Conservation (phyloP, 2,329 filamentous ascomycete genomes). For the Diaporthe velutina region DNA sequence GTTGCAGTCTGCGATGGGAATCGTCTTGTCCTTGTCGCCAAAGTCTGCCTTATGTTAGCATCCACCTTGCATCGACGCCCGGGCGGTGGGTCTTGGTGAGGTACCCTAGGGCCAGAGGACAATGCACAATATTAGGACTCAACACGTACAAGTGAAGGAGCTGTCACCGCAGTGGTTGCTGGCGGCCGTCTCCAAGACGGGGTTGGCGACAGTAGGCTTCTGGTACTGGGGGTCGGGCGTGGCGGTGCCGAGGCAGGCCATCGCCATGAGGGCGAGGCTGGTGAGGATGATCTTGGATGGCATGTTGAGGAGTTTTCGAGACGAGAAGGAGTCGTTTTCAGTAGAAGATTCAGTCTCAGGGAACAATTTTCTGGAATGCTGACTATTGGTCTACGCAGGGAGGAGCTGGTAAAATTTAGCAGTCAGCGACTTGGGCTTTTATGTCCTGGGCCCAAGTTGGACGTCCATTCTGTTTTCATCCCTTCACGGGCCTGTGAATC, state of each 20-base stretch:
- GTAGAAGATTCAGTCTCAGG: neutral
- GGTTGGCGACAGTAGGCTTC: slow-evolving; percentile 4
- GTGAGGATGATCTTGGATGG: neutral
- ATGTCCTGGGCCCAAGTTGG: neutral
- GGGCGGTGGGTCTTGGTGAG: neutral
- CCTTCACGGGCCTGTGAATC: neutral
- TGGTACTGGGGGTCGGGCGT: slow-evolving; percentile 6
- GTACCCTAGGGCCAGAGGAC: neutral
- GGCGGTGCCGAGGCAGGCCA: neutral
- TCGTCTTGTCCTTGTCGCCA: slow-evolving; percentile 1
- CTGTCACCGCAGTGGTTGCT: slow-evolving; percentile 14
- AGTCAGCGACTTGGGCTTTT: neutral
- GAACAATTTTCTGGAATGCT: neutral
- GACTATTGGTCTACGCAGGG: neutral
- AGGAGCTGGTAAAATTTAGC: neutral
- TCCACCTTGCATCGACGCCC: too few relatives aligned
- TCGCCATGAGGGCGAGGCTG: neutral
- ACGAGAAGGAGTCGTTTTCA: neutral
- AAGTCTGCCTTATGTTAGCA: slow-evolving; percentile 1
- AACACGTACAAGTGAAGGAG: slow-evolving; percentile 7
- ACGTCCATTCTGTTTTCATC: too few relatives aligned
- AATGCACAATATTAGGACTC: neutral
- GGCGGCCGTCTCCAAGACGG: neutral
- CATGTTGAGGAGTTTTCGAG: neutral
- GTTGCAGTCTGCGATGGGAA: slow-evolving; percentile 22